Percentiles rank a stretch among this genome's conserved stretches.
These are phyloP conservation scores for Filosporella fistucella DNA, from an alignment of 495 filamentous ascomycete genomes.

Conservation along the genomic window DNA sequence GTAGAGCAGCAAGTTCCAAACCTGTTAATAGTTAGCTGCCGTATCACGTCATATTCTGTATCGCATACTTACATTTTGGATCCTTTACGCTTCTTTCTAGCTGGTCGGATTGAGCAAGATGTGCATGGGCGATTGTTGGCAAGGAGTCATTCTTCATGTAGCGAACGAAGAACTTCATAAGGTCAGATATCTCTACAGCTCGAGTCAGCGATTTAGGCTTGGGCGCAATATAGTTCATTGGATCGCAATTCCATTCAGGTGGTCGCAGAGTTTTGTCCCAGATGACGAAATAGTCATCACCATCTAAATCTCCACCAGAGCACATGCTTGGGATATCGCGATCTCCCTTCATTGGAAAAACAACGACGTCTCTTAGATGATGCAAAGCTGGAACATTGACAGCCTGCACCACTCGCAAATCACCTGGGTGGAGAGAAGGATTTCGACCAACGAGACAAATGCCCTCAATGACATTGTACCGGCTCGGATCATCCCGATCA, in stretches of 20 bases:
- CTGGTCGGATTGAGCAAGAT: constrained; percentile 73
- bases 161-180: constrained; percentile 80
- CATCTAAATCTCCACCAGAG: constrained; percentile 93
- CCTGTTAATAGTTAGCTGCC: constrained; percentile 29
- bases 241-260: constrained; percentile 57
- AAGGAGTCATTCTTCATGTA: constrained; percentile 93
- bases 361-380: constrained; percentile 79
- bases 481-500: constrained; percentile 38
- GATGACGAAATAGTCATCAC: constrained; percentile 91
- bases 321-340: constrained; percentile 87
- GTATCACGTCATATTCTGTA: not conserved
- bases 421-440: constrained; percentile 90
- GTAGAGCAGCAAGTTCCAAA: constrained; percentile 68
- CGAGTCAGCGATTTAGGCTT: constrained; percentile 43
- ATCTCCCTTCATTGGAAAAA: constrained; percentile 82
- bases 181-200: constrained; percentile 60
- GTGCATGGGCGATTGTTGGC: constrained; percentile 73
- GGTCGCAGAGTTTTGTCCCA: constrained; percentile 83
- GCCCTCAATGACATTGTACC: constrained; percentile 65
- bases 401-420: constrained; percentile 82
- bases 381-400: constrained; percentile 68
- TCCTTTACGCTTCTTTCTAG: constrained; percentile 59
- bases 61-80: constrained; percentile 48
- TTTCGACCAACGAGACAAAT: constrained; percentile 85
- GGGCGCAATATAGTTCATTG: constrained; percentile 67